Evolutionary conservation across 2,329 filamentous ascomycete species (phyloP).

Genomic region (Paradendryphiella salina): DNA sequence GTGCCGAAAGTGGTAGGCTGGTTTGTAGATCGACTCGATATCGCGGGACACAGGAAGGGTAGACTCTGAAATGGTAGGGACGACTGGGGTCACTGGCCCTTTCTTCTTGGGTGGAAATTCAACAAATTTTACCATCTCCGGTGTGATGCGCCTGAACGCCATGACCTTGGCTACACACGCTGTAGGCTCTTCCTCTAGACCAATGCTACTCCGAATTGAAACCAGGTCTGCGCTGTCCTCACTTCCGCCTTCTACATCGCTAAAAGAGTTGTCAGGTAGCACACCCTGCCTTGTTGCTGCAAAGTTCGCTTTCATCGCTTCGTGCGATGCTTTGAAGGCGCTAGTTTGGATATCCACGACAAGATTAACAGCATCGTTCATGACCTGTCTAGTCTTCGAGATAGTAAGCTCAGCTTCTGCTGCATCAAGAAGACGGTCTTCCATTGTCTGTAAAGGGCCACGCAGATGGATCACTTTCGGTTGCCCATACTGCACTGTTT

Average conservation of each 20-base stretch:
- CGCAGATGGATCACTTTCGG: slow-evolving; percentile 5
- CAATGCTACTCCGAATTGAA: slow-evolving; percentile 23
- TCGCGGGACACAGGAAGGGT: background rate
- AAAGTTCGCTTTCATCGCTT: slow-evolving; percentile 16
- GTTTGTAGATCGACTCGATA: background rate
- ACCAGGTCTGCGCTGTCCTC: slow-evolving; percentile 17
- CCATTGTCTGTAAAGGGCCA: slow-evolving; percentile 28
- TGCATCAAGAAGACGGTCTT: slow-evolving; percentile 29
- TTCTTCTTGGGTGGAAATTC: slow-evolving; percentile 24
- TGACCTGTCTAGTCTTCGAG: background rate
- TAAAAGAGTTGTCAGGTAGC: background rate
- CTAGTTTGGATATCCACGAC: slow-evolving; percentile 14
- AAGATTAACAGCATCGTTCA: slow-evolving; percentile 12
- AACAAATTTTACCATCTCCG: slow-evolving; percentile 28
- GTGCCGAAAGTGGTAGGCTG: slow-evolving; percentile 2
- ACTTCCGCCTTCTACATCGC: background rate
- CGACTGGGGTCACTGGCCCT: background rate
- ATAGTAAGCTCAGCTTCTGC: slow-evolving; percentile 15
- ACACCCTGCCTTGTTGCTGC: background rate
- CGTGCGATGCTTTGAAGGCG: slow-evolving; percentile 15
- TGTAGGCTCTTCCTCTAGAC: slow-evolving; percentile 26
- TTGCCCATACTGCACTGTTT: background rate
- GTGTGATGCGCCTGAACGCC: slow-evolving; percentile 15
- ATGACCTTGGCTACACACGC: slow-evolving; percentile 18
- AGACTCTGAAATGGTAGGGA: background rate